Evolutionary conservation across 2,329 filamentous ascomycete genomes (phyloP), one percentile per base, ranked within the genome.

Genomic region (Aspergillus bombycis): DNA sequence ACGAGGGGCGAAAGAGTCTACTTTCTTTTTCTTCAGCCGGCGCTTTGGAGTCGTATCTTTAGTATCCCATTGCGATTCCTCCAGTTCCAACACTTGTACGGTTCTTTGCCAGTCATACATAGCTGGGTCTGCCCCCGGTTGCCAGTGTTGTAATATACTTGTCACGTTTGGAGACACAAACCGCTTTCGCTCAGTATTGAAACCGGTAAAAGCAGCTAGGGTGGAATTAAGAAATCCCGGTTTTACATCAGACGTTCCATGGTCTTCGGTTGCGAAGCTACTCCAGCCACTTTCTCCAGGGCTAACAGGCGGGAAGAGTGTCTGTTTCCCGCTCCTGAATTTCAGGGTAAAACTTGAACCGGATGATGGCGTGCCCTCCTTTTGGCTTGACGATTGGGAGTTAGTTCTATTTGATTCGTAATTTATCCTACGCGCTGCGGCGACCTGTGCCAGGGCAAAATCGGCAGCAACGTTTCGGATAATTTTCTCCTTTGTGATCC

Each of bases 91-190:
- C 45, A 58, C 53, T 23, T 63, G 63, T 7, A 68, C 61, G 14
- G 68, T 71, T 46, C 67, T 68, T 60, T 74, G 68, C 77, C 77
- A 79, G 61, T 70, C 66, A 66, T 80, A 79, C 4, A 65, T 57
- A 16, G 68, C 66, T 11, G 79, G 79, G 56, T 78, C 70, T 28
- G 58, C 65, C 19, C 73, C 77, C 12, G 66, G 62, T 61, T 69
- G 64, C 79, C 79, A 81, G 48, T 80, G 75, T 2, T 74, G 74
- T 23, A 80, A 71, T 32, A 79, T 69, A 43, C 63, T 71, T 36
- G 66, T 36, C 19, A 75, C 69, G 30, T 68, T 73, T 45, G 61
- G 70, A 32, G 72, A 64, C 34, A 70, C 59, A 11, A 69, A 30
- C 19, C 65, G 66, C 14, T 55, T 11, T 41, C 16, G 28, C 43